Conservation (phyloP, 371 early-diverging fungal genomes). For the Mortierella sp. region DNA sequence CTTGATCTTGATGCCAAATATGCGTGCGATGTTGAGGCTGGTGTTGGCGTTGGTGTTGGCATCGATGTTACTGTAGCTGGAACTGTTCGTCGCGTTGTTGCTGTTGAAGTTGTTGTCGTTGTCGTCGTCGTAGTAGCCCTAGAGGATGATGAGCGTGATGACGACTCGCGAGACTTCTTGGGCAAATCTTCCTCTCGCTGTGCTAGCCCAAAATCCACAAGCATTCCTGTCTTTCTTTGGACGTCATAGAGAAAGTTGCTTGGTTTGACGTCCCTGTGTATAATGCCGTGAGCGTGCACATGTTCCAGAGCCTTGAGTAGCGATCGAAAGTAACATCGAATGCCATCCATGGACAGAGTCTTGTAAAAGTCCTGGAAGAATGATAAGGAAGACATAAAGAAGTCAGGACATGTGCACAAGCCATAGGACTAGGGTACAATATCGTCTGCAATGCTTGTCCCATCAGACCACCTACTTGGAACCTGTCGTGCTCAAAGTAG, state of each 20-base stretch:
- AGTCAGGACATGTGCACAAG: not conserved
- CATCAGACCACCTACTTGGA: slow-evolving; percentile 74
- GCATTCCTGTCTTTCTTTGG: slow-evolving; percentile 77
- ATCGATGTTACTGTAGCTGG: not conserved
- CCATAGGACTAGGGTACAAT: not conserved
- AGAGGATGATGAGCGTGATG: not conserved
- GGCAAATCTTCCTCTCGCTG: slow-evolving; percentile 60
- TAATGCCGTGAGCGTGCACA: slow-evolving; percentile 79
- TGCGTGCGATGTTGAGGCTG: not conserved
- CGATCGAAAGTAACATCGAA: slow-evolving; percentile 85
- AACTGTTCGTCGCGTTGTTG: too few species aligned
- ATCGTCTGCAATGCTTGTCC: too few species aligned
- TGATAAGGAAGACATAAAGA: not conserved
- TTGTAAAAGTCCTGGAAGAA: slow-evolving; percentile 66
- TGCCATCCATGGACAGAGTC: slow-evolving; percentile 76
- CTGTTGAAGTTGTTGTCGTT: not conserved
- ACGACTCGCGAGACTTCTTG: not conserved
- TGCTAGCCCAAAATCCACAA: slow-evolving; percentile 99
- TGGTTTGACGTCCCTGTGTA: slow-evolving; percentile 98
- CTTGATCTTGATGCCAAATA: not conserved
- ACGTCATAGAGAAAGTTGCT: slow-evolving; percentile 94
- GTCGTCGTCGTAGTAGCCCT: not conserved
- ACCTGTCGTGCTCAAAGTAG: slow-evolving; percentile 89
- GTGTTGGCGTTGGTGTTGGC: not conserved
- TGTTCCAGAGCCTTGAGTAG: slow-evolving; percentile 81